Evolutionary conservation across 768 basidiomycete genomes (phyloP).

Genomic region (Tulasnella sp.): DNA sequence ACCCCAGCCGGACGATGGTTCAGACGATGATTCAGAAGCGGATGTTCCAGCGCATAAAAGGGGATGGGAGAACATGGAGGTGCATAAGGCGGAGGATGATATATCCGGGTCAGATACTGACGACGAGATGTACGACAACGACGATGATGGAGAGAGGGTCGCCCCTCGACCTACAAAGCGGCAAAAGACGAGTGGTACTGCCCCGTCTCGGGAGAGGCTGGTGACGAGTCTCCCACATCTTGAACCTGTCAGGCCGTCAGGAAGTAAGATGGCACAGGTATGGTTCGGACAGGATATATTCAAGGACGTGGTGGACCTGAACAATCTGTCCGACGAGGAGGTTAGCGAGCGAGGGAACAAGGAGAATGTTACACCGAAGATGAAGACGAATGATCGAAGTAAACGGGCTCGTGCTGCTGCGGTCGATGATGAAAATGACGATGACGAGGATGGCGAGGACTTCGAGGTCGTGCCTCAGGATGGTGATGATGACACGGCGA

Average conservation of each 20-base stretch:
- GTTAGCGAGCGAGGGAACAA: constrained; percentile 27
- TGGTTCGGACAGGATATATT: constrained; percentile 97
- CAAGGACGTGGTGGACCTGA: constrained; percentile 36
- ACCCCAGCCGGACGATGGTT: constrained; percentile 26
- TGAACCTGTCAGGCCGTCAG: constrained; percentile 23
- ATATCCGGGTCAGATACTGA: background rate
- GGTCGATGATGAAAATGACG: constrained; percentile 15
- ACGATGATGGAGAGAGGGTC: background rate
- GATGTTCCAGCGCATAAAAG: constrained; percentile 35
- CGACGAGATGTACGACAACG: background rate
- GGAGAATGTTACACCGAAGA: constrained; percentile 20
- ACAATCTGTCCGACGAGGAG: constrained; percentile 27
- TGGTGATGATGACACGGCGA: constrained; percentile 47
- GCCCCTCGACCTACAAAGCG: constrained; percentile 14
- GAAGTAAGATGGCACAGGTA: constrained; percentile 55
- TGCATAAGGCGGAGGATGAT: constrained; percentile 9
- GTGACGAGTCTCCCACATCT: constrained; percentile 38
- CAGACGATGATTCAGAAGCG: constrained; percentile 27
- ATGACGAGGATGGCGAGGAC: constrained; percentile 39
- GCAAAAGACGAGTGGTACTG: background rate
- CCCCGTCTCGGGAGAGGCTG: constrained; percentile 28
- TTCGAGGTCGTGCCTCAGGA: constrained; percentile 69
- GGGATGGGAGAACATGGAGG: constrained; percentile 56
- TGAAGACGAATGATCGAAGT: background rate
- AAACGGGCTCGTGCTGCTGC: constrained; percentile 10